These are phyloP conservation scores for Panellus pusillus DNA, from an alignment of 768 basidiomycete genomes.

Conservation along the genomic window DNA sequence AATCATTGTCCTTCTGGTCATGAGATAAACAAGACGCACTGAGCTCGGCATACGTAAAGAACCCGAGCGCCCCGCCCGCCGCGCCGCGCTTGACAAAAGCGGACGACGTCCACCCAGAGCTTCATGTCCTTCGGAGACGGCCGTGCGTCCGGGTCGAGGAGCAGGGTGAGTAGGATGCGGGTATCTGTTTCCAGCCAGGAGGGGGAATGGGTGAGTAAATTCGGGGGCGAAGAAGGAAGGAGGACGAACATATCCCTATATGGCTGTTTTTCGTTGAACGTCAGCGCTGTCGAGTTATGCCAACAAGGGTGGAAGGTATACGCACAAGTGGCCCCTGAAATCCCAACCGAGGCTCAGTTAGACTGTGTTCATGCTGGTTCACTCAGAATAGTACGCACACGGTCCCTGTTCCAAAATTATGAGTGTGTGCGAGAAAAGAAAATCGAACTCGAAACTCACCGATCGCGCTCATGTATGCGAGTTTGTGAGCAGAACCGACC, in stretches of 20 bases:
- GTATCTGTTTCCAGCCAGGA: conserved; percentile 32
- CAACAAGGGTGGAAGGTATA: not conserved
- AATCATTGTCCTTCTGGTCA: no score
- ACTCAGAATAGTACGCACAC: conserved; percentile 29
- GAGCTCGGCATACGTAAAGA: conserved; percentile 60
- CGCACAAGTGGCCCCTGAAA: conserved; percentile 44
- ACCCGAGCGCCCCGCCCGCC: conserved; percentile 45
- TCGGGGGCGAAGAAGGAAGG: not conserved
- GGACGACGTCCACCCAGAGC: conserved; percentile 54
- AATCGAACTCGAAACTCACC: conserved; percentile 15
- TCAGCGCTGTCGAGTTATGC: no score
- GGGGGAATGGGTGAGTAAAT: not conserved
- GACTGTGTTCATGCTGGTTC: not conserved
- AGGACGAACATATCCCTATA: conserved; percentile 47
- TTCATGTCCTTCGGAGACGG: conserved; percentile 51
- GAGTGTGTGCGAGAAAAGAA: not conserved
- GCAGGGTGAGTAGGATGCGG: conserved; percentile 48
- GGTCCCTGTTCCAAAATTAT: conserved; percentile 22
- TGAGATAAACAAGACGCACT: conserved; percentile 36
- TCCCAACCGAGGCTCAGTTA: not conserved
- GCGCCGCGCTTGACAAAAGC: conserved; percentile 53
- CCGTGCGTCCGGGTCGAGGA: conserved; percentile 45
- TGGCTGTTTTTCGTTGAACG: conserved; percentile 34
- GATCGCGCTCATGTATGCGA: conserved; percentile 51
- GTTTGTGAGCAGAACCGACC: conserved; percentile 52